phyloP scores from a whole-genome alignment of 805 yeast genomes.

The Starmerella etchellsii region DNA sequence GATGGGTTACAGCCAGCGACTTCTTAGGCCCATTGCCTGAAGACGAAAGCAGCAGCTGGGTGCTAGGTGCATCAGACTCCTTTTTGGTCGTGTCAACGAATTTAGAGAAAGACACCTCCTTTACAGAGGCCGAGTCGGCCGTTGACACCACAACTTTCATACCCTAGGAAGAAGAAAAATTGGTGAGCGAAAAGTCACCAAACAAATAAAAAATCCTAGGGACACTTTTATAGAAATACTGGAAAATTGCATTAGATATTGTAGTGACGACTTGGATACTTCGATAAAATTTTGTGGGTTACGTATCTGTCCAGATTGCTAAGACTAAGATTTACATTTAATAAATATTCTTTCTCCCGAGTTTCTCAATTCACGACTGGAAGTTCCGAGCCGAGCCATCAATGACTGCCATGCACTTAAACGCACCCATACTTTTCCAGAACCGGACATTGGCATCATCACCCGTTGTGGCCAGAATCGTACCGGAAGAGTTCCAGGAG shows the following conservation, averaged over 20 bases:
- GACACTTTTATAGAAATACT: too few relatives aligned
- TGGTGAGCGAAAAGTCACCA: too few relatives aligned
- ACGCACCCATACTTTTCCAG: slow-evolving; percentile 84
- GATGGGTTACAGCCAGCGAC: slow-evolving; percentile 9
- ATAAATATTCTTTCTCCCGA: neutral
- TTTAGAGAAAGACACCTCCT: slow-evolving; percentile 45
- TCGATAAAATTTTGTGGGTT: too few relatives aligned
- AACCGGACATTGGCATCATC: slow-evolving; percentile 86
- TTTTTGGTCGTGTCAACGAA: slow-evolving; percentile 74
- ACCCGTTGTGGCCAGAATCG: slow-evolving; percentile 83
- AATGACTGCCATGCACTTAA: slow-evolving; percentile 82
- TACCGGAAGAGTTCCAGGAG: slow-evolving; percentile 88
- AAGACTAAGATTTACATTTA: too few relatives aligned
- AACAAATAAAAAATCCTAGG: too few relatives aligned
- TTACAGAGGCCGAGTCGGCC: slow-evolving; percentile 40
- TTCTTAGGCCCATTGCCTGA: slow-evolving; percentile 7
- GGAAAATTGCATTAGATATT: too few relatives aligned
- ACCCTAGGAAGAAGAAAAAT: too few relatives aligned
- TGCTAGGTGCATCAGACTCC: slow-evolving; percentile 50
- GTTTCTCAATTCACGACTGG: neutral
- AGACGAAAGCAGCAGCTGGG: slow-evolving; percentile 31
- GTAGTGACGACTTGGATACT: too few relatives aligned
- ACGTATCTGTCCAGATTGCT: too few relatives aligned
- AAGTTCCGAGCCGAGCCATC: too few relatives aligned
- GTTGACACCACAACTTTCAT: slow-evolving; percentile 43